phyloP scores from a whole-genome alignment of 78 protist genomes.

The Chrysochromulina parva region DNA sequence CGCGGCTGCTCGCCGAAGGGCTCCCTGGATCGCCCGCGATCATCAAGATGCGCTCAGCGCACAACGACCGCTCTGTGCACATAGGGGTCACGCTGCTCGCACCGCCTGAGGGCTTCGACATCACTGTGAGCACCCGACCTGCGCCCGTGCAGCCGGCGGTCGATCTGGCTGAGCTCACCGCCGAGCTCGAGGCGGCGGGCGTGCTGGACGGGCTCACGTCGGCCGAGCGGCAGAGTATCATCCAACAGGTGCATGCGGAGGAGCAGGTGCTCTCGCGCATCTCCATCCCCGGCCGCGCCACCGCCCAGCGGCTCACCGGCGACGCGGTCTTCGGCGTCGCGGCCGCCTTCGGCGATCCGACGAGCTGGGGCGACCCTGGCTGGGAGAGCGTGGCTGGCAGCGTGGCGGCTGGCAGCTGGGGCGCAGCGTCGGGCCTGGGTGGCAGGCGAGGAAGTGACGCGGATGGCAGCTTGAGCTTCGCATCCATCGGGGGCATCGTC shows the following conservation, averaged over 20 bases:
- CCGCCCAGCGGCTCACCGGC: neutral
- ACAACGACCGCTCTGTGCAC: neutral
- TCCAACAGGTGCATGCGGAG: conserved; percentile 11
- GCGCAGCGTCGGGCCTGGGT: neutral
- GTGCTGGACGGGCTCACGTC: conserved; percentile 6
- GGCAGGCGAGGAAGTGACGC: too few relatives aligned
- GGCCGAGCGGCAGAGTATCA: neutral
- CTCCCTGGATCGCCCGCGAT: neutral
- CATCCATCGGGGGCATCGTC: too few relatives aligned
- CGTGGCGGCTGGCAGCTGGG: neutral
- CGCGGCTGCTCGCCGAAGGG: neutral
- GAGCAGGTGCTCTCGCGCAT: neutral
- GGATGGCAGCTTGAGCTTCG: too few relatives aligned
- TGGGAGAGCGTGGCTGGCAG: neutral
- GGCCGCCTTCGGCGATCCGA: neutral
- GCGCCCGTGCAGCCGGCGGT: neutral
- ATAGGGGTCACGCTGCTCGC: neutral
- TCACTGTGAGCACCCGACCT: neutral
- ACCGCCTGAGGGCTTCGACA: neutral
- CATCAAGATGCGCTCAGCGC: neutral
- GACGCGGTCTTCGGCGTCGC: neutral
- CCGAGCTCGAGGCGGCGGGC: neutral
- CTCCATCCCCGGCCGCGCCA: neutral
- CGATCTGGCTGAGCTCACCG: neutral
- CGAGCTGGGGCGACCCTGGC: neutral